Conservation (phyloP, 2,329 filamentous ascomycete genomes). For the Claviceps maximensis region DNA sequence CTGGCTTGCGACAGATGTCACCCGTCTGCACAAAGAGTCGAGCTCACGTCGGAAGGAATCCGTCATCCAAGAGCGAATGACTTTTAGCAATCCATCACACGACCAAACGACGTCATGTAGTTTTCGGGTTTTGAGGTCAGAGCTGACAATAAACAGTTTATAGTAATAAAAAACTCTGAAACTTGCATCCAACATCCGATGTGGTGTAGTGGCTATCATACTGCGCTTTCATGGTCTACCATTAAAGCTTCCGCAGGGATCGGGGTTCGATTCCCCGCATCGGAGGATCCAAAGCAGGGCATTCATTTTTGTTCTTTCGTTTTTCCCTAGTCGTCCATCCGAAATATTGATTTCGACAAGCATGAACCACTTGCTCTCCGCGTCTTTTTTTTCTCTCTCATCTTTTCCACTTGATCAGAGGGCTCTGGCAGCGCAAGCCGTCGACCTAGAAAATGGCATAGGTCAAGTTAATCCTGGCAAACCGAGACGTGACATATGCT, state of each 20-base stretch:
- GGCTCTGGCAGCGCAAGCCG: too few species aligned
- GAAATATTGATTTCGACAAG: too few species aligned
- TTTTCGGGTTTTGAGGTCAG: background rate
- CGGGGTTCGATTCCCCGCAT: constrained; percentile 10
- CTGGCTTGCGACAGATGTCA: background rate
- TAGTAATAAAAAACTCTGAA: rapidly evolving
- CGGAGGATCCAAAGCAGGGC: background rate
- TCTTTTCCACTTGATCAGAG: too few species aligned
- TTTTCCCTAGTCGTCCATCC: too few species aligned
- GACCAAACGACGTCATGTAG: background rate
- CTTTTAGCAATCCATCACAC: background rate
- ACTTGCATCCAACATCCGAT: constrained; percentile 1
- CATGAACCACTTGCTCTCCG: too few species aligned
- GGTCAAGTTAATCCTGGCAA: too few species aligned
- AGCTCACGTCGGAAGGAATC: background rate
- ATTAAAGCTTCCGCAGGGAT: constrained; percentile 5
- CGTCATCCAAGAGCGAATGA: background rate
- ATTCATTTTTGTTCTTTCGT: background rate
- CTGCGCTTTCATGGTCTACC: constrained; percentile 5
- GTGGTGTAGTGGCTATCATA: constrained; percentile 10
- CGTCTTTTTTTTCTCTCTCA: too few species aligned
- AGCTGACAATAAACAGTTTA: background rate
- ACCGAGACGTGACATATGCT: too few species aligned
- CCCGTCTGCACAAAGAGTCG: background rate
- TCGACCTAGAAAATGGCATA: too few species aligned